phyloP scores from a whole-genome alignment of 192 early-diverging fungal genomes.

The Mycoemilia scoparia region DNA sequence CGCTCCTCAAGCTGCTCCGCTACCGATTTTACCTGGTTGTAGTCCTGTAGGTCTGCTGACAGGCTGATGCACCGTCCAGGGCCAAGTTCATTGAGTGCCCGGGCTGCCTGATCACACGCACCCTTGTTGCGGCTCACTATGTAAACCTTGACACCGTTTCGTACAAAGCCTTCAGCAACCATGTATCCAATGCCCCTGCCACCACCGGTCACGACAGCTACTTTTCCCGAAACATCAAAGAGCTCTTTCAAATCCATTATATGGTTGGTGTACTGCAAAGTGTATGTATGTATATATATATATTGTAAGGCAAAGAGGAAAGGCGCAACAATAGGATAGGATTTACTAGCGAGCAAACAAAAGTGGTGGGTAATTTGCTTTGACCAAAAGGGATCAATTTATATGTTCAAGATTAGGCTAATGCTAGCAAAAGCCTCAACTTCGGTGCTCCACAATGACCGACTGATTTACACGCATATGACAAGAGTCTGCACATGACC shows the following conservation, averaged over 20 bases:
- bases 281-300: neutral
- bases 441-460: no score
- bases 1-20: constrained; percentile 31
- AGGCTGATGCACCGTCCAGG: constrained; percentile 57
- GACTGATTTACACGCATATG: no score
- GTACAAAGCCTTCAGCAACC: constrained; percentile 53
- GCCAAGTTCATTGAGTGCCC: constrained; percentile 43
- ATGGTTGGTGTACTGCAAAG: neutral
- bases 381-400: no score
- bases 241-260: constrained; percentile 34
- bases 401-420: no score
- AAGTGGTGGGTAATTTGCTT: no score
- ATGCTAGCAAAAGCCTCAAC: no score
- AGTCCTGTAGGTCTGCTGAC: constrained; percentile 49
- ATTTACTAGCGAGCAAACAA: no score
- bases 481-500: no score
- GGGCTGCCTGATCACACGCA: constrained; percentile 40
- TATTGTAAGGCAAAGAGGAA: no score
- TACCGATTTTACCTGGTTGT: constrained; percentile 35
- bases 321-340: no score
- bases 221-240: constrained; percentile 56
- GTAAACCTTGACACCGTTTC: constrained; percentile 80
- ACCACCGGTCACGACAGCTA: constrained; percentile 67
- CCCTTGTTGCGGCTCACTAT: constrained; percentile 62
- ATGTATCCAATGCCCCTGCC: constrained; percentile 34